A percentile compares a stretch with the other conserved stretches of the same genome.
These are phyloP conservation scores for Zasmidium cellare DNA, from an alignment of 2,329 filamentous ascomycete genomes.

Conservation along the genomic window DNA sequence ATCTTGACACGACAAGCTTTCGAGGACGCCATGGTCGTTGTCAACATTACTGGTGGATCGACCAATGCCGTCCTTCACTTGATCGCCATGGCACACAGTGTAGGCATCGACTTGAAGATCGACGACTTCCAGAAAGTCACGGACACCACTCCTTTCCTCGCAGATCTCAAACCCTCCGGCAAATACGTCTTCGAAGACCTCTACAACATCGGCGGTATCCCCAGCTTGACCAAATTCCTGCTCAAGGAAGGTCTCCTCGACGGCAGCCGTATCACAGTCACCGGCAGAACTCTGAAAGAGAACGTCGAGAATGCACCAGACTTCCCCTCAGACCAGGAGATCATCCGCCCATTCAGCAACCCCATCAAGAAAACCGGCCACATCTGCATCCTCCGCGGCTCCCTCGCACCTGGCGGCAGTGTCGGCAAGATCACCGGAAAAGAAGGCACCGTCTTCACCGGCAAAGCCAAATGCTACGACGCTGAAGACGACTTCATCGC, in stretches of 20 bases:
- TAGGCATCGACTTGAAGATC: conserved; percentile 51
- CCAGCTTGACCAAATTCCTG: conserved; percentile 51
- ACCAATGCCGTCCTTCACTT: conserved; percentile 54
- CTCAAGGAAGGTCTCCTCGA: conserved; percentile 51
- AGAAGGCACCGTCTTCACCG: conserved; percentile 67
- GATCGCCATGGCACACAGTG: conserved; percentile 52
- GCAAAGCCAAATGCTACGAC: conserved; percentile 70
- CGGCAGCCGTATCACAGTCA: conserved; percentile 51
- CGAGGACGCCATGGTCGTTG: conserved; percentile 54
- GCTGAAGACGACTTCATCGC: conserved; percentile 68
- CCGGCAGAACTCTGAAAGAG: conserved; percentile 51
- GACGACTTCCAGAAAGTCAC: conserved; percentile 54
- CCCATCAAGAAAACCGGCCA: conserved; percentile 72
- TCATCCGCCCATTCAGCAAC: conserved; percentile 67
- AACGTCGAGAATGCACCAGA: conserved; percentile 57
- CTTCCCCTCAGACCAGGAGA: conserved; percentile 68
- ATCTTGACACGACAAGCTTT: conserved; percentile 51
- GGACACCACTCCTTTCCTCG: conserved; percentile 52
- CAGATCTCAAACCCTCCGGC: conserved; percentile 53
- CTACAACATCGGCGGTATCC: conserved; percentile 52
- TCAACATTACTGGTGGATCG: conserved; percentile 52
- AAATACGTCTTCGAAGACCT: conserved; percentile 63
- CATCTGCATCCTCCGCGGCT: conserved; percentile 71
- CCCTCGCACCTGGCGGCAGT: conserved; percentile 66
- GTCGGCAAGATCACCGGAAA: conserved; percentile 79